Conservation (phyloP, 768 basidiomycete species). For the Boletus tylopilopsis region DNA sequence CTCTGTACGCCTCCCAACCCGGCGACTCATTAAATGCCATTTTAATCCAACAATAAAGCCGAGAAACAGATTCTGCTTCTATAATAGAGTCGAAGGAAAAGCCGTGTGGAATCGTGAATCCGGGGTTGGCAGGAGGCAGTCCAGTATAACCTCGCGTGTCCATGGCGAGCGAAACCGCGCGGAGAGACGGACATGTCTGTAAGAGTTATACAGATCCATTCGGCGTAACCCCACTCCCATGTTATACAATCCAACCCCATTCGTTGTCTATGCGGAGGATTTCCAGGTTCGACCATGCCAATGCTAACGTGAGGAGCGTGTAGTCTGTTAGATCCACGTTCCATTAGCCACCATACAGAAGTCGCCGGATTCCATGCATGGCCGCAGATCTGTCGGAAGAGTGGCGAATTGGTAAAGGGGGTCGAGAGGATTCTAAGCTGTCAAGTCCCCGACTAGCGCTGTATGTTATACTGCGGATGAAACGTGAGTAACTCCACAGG, state of each 20-base stretch:
- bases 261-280: background rate
- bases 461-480: background rate
- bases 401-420: background rate
- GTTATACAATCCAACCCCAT: background rate
- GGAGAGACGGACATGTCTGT: background rate
- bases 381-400: background rate
- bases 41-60: no score
- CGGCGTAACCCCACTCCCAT: background rate
- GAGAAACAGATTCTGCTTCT: background rate
- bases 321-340: background rate
- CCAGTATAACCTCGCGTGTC: background rate
- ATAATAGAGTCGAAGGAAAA: background rate
- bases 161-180: background rate
- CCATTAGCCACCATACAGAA: background rate
- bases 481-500: background rate
- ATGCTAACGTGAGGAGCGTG: background rate
- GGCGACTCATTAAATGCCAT: no score
- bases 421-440: background rate
- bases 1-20: no score
- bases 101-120: no score
- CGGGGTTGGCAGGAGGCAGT: background rate
- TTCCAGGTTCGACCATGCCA: background rate
- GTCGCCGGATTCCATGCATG: background rate
- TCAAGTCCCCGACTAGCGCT: background rate
- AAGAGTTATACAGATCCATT: background rate